Evolutionary conservation across 2,329 filamentous ascomycete species (phyloP).

Genomic region (Aspergillus bombycis): DNA sequence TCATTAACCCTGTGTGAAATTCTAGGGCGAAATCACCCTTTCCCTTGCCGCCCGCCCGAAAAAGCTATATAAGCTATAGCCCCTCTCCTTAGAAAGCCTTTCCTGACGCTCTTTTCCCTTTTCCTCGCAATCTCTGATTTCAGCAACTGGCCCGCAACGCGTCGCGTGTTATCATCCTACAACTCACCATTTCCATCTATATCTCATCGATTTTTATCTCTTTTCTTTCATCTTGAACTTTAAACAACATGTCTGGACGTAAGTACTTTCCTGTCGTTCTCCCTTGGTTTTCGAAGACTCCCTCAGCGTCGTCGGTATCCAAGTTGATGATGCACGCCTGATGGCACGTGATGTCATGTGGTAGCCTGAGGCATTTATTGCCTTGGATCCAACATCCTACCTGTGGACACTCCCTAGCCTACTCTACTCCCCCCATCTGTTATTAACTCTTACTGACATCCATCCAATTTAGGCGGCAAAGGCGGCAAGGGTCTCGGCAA

Average conservation of each 20-base stretch:
- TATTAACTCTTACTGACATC: not conserved
- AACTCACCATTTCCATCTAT: conserved; percentile 9
- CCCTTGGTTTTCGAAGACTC: not conserved
- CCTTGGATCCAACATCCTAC: not conserved
- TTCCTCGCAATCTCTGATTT: conserved; percentile 16
- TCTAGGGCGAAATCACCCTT: conserved; percentile 19
- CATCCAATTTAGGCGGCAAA: conserved; percentile 71
- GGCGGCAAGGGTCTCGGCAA: conserved; percentile 98
- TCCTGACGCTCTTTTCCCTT: conserved; percentile 23
- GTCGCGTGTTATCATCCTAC: conserved; percentile 20
- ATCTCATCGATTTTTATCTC: conserved; percentile 23
- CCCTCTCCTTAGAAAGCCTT: conserved; percentile 17
- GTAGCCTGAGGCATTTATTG: not conserved
- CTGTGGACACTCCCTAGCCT: not conserved
- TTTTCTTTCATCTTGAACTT: conserved; percentile 17
- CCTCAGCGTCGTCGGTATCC: conserved; percentile 6
- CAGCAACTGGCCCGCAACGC: conserved; percentile 20
- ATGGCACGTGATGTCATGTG: conserved; percentile 28
- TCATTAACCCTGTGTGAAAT: conserved; percentile 21
- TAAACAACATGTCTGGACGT: conserved; percentile 46
- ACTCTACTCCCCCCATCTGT: not conserved
- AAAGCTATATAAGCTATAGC: conserved; percentile 36
- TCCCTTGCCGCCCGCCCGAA: conserved; percentile 22
- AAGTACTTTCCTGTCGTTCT: conserved; percentile 29
- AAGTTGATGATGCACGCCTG: conserved; percentile 22